Evolutionary conservation across 1,139 yeast species (phyloP), one percentile per base, ranked within the genome.

Genomic region (Spathaspora sp.): DNA sequence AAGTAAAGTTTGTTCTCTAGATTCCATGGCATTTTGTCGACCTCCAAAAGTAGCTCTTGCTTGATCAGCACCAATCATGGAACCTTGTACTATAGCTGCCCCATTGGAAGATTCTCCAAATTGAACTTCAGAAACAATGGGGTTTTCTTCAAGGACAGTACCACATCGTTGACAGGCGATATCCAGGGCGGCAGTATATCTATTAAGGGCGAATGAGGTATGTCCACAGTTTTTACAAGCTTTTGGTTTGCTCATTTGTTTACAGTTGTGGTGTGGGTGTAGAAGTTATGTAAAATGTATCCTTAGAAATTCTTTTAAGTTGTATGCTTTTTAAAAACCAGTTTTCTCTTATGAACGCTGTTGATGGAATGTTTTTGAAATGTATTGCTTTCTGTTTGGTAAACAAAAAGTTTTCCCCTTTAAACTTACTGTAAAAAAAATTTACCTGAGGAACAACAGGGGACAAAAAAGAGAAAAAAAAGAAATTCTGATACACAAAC

Each of bases 21-120:
- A 84, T 57, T 90, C 97, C 71, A 86, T 77, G 37, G 90, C 84
- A 55, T 82, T 84, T 47, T 79, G 80, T 47, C 85, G 63, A 44
- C 87, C 88, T 43, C 78, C 76, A 54, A 78, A 80, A 3, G 83
- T 73, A 0, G 91, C 96, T 64, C 86, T 81, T 7, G 86, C 74
- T 65, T 91, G 97, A 60, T 89, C 98, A 0, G 89, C 86, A 38
- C 90, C 89, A 39, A 93, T 85, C 77, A 89, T 91, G 38, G 95
- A 82, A 59, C 99, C 99, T 55, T 90, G 96, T 2, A 93, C 97
- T 49, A 88, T 82, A 31, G 99, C 97, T 8, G 96, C 98, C 54
- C 99, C 99, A 24, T 86, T 77, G 10, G 96, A 78, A 3, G 90
- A 80, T 60, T 95, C 99, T 38, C 95, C 95, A 68, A 91, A 93